Evolutionary conservation across 257 asterid genomes (phyloP).

Genomic region (Gardenia jasminoides): DNA sequence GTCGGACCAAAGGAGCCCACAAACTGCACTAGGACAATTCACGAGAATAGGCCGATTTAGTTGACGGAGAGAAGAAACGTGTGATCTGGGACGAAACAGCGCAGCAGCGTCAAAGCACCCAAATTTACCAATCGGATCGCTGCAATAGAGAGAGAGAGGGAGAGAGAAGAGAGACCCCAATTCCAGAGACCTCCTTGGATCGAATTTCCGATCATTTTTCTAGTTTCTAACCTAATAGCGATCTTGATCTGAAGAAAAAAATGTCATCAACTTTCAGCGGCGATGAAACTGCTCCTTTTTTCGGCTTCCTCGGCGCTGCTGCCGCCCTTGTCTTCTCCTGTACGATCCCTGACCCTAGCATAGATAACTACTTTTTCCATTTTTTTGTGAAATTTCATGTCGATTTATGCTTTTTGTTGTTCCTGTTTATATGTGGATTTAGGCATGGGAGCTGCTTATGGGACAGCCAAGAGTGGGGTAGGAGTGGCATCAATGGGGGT

Average conservation of each 20-base stretch:
- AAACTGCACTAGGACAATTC: background rate
- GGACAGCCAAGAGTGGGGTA: conserved; percentile 36
- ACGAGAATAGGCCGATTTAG: background rate
- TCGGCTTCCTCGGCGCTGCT: conserved; percentile 38
- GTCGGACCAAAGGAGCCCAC: background rate
- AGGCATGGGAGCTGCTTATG: conserved; percentile 45
- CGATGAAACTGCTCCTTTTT: conserved; percentile 37
- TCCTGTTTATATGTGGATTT: background rate
- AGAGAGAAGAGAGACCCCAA: background rate
- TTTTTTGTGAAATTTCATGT: background rate
- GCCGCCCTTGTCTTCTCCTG: conserved; percentile 47
- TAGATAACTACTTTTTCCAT: background rate
- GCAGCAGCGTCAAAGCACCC: conserved; percentile 2
- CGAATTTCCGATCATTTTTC: conserved; percentile 12
- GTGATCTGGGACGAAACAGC: conserved; percentile 11
- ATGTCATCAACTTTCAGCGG: conserved; percentile 34
- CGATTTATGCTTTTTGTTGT: background rate
- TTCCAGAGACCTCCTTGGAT: background rate
- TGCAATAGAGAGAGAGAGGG: background rate
- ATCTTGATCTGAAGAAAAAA: background rate
- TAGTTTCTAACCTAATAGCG: background rate
- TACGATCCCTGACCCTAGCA: background rate
- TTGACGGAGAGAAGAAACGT: background rate
- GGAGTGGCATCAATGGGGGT: conserved; percentile 39
- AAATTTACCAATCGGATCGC: background rate